Conservation (phyloP, 257 asterid species). For the Solanum tarijense region DNA sequence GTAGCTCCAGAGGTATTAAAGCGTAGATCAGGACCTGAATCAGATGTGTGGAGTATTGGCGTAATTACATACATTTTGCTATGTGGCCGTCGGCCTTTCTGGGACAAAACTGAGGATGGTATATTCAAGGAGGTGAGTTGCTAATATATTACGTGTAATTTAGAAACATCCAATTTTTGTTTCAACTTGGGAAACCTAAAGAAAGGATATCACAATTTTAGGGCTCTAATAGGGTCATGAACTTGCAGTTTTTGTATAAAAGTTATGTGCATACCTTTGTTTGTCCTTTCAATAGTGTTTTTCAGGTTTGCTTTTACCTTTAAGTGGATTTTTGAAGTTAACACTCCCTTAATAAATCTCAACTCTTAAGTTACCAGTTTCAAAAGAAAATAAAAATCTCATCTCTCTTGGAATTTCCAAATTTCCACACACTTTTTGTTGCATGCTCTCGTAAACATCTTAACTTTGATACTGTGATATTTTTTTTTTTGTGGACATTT, state of each 20-base stretch:
- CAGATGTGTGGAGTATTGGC: constrained; percentile 99
- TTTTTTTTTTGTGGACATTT: background rate
- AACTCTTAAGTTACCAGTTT: too few relatives aligned
- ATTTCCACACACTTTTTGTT: background rate
- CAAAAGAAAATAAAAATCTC: background rate
- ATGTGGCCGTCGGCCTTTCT: constrained; percentile 95
- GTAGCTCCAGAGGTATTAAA: constrained; percentile 98
- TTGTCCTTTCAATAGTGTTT: background rate
- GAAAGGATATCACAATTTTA: background rate
- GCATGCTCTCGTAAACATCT: background rate
- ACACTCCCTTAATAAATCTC: background rate
- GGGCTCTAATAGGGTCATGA: background rate
- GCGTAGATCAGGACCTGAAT: constrained; percentile 96
- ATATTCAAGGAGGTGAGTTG: constrained; percentile 84
- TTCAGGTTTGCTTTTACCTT: background rate
- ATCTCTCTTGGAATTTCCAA: background rate
- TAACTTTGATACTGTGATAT: background rate
- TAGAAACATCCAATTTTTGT: background rate
- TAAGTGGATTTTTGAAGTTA: background rate
- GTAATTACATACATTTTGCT: constrained; percentile 94
- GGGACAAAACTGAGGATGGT: constrained; percentile 99
- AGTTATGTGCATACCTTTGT: background rate
- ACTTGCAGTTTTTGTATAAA: background rate
- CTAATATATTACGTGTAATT: background rate
- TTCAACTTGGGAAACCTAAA: background rate